Conservation (phyloP, 2,329 filamentous ascomycete genomes). For the Monilinia laxa region DNA sequence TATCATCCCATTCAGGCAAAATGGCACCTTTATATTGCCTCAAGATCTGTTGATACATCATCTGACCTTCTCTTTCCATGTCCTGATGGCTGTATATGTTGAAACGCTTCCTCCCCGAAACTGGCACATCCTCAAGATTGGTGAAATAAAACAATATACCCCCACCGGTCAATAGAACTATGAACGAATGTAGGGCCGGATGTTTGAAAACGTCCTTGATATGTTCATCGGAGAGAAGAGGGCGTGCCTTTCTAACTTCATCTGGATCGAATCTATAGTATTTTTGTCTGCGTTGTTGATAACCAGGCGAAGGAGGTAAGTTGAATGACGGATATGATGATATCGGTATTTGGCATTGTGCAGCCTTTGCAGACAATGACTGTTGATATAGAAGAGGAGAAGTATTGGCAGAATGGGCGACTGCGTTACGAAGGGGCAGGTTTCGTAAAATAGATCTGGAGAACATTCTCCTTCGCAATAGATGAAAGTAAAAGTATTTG, state of each 20-base stretch:
- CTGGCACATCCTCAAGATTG: constrained; percentile 71
- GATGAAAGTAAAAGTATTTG: not conserved
- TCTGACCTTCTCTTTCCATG: constrained; percentile 54
- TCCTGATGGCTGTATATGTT: constrained; percentile 61
- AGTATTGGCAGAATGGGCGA: not conserved
- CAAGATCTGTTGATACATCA: constrained; percentile 58
- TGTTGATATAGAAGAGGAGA: not conserved
- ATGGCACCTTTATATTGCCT: constrained; percentile 51
- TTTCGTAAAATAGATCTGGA: constrained; percentile 6
- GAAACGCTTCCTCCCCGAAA: constrained; percentile 71
- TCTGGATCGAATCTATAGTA: constrained; percentile 30
- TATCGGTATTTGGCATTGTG: not conserved
- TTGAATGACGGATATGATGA: not conserved
- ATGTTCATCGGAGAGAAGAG: constrained; percentile 44
- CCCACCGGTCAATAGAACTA: constrained; percentile 46
- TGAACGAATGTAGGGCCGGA: constrained; percentile 43
- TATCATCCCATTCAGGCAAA: constrained; percentile 59
- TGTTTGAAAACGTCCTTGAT: constrained; percentile 41
- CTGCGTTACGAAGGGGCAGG: not conserved
- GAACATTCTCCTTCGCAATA: not conserved
- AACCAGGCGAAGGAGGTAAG: constrained; percentile 18
- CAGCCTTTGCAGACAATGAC: not conserved
- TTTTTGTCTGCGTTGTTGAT: constrained; percentile 8
- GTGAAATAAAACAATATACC: constrained; percentile 58
- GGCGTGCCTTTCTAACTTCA: constrained; percentile 36